Evolutionary conservation across 495 filamentous ascomycete genomes (phyloP).

Genomic region (Penicillium silybi): DNA sequence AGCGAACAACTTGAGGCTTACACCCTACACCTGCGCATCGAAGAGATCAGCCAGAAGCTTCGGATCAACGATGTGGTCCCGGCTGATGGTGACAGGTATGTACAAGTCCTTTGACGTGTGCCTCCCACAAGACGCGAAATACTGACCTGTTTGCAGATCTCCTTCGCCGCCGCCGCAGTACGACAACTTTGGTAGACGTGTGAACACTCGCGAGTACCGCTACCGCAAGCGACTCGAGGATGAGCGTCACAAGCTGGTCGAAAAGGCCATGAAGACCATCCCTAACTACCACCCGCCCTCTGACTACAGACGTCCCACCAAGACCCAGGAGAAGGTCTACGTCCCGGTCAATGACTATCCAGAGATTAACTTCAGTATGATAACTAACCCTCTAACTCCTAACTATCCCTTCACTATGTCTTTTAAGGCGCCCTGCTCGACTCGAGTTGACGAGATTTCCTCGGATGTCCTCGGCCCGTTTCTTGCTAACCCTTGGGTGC

Average conservation of each 20-base stretch:
- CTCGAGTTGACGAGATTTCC: conserved; percentile 38
- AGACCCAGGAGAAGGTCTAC: conserved; percentile 99
- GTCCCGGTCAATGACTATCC: conserved; percentile 99
- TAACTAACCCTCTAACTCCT: conserved; percentile 97
- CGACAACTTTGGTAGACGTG: conserved; percentile 97
- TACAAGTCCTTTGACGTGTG: conserved; percentile 4
- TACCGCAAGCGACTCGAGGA: conserved; percentile 97
- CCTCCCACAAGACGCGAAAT: background rate
- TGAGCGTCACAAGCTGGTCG: conserved; percentile 94
- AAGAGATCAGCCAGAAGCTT: conserved; percentile 98
- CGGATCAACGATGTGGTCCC: conserved; percentile 97
- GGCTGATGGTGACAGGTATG: conserved; percentile 87
- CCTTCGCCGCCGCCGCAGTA: conserved; percentile 95
- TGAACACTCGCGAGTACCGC: conserved; percentile 95
- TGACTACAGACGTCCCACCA: conserved; percentile 96
- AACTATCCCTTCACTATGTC: conserved; percentile 51
- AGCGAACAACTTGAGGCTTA: conserved; percentile 97
- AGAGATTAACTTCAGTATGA: conserved; percentile 99
- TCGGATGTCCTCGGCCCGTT: conserved; percentile 44
- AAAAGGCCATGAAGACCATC: conserved; percentile 97
- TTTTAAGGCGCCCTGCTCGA: conserved; percentile 49
- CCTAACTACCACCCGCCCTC: conserved; percentile 96
- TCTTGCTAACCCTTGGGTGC: conserved; percentile 56
- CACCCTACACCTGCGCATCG: conserved; percentile 88
- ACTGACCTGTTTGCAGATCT: conserved; percentile 56